phyloP scores from a whole-genome alignment of 2,329 filamentous ascomycete genomes.

The Camillea tinctor region DNA sequence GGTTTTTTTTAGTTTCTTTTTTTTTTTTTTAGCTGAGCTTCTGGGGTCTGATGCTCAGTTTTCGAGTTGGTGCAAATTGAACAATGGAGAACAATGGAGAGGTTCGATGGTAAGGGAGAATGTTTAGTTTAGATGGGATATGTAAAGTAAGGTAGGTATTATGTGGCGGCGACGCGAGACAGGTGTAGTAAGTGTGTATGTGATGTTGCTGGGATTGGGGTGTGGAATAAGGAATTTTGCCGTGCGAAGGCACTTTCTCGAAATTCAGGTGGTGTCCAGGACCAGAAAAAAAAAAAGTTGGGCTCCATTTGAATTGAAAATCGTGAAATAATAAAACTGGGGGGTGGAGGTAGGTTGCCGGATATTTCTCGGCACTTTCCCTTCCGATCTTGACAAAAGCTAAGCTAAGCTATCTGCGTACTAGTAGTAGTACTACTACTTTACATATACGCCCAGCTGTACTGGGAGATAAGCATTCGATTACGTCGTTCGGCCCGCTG shows the following conservation, averaged over 20 bases:
- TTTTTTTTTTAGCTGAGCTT: not conserved
- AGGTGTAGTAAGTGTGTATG: too few species aligned
- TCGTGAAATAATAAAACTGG: constrained; percentile 14
- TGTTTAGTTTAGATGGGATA: not conserved
- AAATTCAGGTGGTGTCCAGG: constrained; percentile 2
- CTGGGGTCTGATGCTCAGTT: not conserved
- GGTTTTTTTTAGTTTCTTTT: not conserved
- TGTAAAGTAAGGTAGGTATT: constrained; percentile 1
- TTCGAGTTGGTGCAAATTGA: not conserved
- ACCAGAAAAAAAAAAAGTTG: constrained; percentile 5
- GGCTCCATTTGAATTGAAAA: constrained; percentile 13
- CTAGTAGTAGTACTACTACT: too few species aligned
- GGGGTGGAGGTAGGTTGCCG: constrained; percentile 6
- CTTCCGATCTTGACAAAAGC: constrained; percentile 3
- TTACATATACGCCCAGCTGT: too few species aligned
- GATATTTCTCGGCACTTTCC: constrained; percentile 19
- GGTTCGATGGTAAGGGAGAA: not conserved
- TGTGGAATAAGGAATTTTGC: constrained; percentile 18
- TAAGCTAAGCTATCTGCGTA: not conserved
- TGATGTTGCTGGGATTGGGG: constrained; percentile 15
- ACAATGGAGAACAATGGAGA: constrained; percentile 1
- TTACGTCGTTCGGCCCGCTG: not conserved
- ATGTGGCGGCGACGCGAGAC: constrained; percentile 15
- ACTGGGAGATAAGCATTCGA: not conserved
- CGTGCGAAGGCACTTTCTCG: constrained; percentile 9